A percentile compares a stretch with the other conserved stretches of the same genome.
These are phyloP conservation scores for Capniomyces stellatus DNA, from an alignment of 371 early-diverging fungal species.

Conservation along the genomic window DNA sequence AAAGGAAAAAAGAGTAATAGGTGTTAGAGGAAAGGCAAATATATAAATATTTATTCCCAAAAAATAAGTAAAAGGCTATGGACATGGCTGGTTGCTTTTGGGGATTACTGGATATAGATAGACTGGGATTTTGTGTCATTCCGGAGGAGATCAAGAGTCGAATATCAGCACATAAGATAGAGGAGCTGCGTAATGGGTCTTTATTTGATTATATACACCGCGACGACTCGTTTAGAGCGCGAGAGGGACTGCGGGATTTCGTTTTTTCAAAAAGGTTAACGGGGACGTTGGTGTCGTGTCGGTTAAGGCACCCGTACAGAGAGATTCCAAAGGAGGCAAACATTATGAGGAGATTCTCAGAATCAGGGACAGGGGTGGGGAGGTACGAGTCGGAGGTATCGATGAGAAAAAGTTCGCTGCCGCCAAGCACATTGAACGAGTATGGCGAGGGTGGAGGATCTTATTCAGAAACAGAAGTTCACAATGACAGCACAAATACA, in stretches of 20 bases:
- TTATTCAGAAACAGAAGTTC: no score
- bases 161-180: background rate
- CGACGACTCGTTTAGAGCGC: background rate
- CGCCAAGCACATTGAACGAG: background rate
- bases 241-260: background rate
- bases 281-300: background rate
- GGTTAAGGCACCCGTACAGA: background rate
- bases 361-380: background rate
- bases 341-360: background rate
- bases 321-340: background rate
- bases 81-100: background rate
- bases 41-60: background rate
- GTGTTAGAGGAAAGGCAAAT: background rate
- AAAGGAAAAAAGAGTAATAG: no score
- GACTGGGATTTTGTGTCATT: background rate
- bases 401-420: background rate
- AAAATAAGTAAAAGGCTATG: background rate
- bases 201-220: background rate
- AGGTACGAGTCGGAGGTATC: background rate
- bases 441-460: background rate
- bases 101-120: background rate
- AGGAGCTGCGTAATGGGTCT: background rate
- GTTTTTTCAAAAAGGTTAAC: background rate
- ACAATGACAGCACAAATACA: no score
- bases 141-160: background rate